A percentile compares a stretch with the other conserved stretches of the same genome.
Evolutionary conservation across 257 asterid species (phyloP).

Genomic region (Solanum tacnaense): DNA sequence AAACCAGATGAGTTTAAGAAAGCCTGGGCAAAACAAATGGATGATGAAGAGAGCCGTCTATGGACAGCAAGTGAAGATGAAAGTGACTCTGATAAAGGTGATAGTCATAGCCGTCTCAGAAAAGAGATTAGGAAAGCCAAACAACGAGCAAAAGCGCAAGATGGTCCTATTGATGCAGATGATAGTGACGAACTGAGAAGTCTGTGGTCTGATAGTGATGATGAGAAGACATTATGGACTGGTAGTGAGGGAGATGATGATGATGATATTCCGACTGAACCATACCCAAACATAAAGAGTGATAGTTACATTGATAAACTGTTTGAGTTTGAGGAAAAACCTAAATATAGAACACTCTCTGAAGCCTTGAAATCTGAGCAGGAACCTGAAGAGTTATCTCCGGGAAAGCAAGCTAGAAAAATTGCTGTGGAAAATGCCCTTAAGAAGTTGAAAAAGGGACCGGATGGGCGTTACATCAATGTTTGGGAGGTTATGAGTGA

Average conservation of each 20-base stretch:
- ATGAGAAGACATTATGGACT: slow-evolving; percentile 79
- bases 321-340: slow-evolving; percentile 81
- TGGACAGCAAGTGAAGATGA: slow-evolving; percentile 91
- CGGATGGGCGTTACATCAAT: slow-evolving; percentile 77
- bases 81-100: slow-evolving; percentile 26
- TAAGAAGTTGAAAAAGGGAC: slow-evolving; percentile 81
- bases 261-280: slow-evolving; percentile 59
- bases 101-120: slow-evolving; percentile 40
- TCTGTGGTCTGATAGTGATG: slow-evolving; percentile 72
- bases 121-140: slow-evolving; percentile 75
- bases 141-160: slow-evolving; percentile 41
- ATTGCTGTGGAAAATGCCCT: slow-evolving; percentile 82
- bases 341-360: slow-evolving; percentile 52
- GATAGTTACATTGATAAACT: slow-evolving; percentile 55
- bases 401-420: slow-evolving; percentile 83
- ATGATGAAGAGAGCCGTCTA: slow-evolving; percentile 77
- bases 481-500: slow-evolving; percentile 99
- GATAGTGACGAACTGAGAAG: slow-evolving; percentile 75
- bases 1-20: slow-evolving; percentile 54
- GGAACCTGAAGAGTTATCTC: slow-evolving; percentile 73
- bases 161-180: slow-evolving; percentile 64
- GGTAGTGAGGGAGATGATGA: slow-evolving; percentile 82
- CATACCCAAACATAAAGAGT: slow-evolving; percentile 68
- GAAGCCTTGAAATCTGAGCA: slow-evolving; percentile 75
- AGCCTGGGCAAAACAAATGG: slow-evolving; percentile 77